These are phyloP conservation scores for Hypocrella siamensis DNA, from an alignment of 2,329 filamentous ascomycete species.

Conservation along the genomic window DNA sequence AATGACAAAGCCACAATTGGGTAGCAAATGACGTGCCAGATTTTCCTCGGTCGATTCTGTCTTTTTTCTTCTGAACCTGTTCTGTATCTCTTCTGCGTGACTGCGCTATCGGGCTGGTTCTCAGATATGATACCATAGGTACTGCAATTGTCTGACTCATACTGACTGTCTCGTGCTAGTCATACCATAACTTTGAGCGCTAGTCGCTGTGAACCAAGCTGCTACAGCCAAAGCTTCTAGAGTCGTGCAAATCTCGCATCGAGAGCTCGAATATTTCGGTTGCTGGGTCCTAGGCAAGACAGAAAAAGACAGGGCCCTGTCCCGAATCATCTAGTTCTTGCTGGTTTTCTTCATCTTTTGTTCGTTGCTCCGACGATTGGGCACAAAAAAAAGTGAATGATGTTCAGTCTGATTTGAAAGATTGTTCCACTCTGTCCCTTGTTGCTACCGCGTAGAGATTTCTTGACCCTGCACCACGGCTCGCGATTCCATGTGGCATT, in stretches of 20 bases:
- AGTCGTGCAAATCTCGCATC: constrained; percentile 20
- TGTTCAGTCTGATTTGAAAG: too few species aligned
- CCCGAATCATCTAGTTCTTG: too few species aligned
- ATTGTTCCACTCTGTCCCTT: too few species aligned
- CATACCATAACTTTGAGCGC: constrained; percentile 48
- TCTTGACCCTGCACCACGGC: too few species aligned
- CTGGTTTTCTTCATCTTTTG: too few species aligned
- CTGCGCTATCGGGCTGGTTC: constrained; percentile 59
- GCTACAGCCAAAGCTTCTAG: constrained; percentile 30
- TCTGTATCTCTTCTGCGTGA: constrained; percentile 8
- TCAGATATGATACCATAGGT: constrained; percentile 6
- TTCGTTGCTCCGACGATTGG: too few species aligned
- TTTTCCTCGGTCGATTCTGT: background rate
- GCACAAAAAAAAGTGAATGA: too few species aligned
- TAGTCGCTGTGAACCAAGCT: constrained; percentile 38
- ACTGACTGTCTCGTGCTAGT: constrained; percentile 38
- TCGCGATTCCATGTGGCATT: too few species aligned
- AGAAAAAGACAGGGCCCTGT: too few species aligned
- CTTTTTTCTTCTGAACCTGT: background rate
- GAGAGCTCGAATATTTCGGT: too few species aligned
- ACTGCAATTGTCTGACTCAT: constrained; percentile 13
- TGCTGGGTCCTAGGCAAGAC: too few species aligned
- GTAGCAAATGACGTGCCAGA: background rate
- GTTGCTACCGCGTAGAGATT: too few species aligned
- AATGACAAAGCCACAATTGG: background rate